phyloP scores from a whole-genome alignment of 345 rosid genomes.

The Moricandia arvensis region DNA sequence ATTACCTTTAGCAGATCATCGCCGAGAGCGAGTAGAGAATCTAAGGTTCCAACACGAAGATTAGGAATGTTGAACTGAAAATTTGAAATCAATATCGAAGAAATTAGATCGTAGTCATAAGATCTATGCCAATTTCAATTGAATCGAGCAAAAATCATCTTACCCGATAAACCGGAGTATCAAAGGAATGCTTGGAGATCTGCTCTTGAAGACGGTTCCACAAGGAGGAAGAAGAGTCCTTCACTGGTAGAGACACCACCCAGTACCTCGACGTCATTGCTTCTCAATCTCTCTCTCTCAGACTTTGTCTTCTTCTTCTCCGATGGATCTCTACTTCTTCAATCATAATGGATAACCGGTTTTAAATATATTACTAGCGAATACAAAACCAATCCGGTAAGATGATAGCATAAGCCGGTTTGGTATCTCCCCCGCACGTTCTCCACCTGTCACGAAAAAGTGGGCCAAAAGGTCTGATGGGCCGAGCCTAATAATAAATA shows the following conservation, averaged over 20 bases:
- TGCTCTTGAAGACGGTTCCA: constrained; percentile 85
- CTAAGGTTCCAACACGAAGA: constrained; percentile 98
- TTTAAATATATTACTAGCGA: not conserved
- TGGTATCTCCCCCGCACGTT: constrained; percentile 27
- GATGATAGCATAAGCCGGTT: constrained; percentile 16
- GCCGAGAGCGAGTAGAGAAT: constrained; percentile 90
- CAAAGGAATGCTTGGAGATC: constrained; percentile 94
- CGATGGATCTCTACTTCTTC: constrained; percentile 33
- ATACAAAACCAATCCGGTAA: constrained; percentile 12
- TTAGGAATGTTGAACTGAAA: constrained; percentile 95
- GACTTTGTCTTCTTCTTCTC: constrained; percentile 27
- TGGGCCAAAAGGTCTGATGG: not conserved
- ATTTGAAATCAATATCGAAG: constrained; percentile 22
- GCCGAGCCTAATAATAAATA: constrained; percentile 1
- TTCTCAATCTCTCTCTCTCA: constrained; percentile 10
- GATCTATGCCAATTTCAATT: not conserved
- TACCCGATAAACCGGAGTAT: constrained; percentile 96
- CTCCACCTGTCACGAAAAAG: constrained; percentile 9
- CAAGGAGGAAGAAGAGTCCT: constrained; percentile 65
- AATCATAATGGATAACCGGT: constrained; percentile 37
- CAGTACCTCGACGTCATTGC: constrained; percentile 90
- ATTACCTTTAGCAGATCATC: constrained; percentile 92
- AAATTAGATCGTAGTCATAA: not conserved
- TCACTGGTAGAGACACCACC: constrained; percentile 88
- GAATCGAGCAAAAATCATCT: no score